Base-by-base conservation (phyloP, 140 eudicot species). In the Cichorium intybus region DNA sequence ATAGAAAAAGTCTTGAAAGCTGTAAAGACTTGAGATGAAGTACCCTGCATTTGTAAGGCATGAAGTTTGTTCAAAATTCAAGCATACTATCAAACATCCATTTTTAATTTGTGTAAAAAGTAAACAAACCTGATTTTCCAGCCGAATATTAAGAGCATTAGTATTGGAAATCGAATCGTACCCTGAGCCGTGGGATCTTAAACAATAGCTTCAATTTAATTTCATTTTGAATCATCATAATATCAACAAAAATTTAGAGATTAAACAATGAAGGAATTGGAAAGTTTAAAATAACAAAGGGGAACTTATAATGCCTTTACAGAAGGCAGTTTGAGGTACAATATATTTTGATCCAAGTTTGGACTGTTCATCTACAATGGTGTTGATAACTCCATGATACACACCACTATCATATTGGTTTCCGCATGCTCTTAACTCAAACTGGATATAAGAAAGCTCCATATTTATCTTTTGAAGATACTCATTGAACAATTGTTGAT, bases 341-440 rank as follows among this genome's bases (percentile, higher is more conserved):
- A 86, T 72, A 62, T 88, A 92, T 52, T 77, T 85, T 2, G 97
- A 84, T 43, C 97, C 97, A 60, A 91, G 89, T 79, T 87, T 91
- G 39, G 97, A 87, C 61, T 87, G 96, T 7, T 91, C 97, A 83
- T 91, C 97, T n/a, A 85, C 79, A 53, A 91, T 87, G 41, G 87
- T 85, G 64, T 91, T 91, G 54, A 87, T 82, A 41, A 90, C 88
- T 50, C 97, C 97, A 64, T 82, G 87, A 59, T 84, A 82, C n/a
- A 87, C 88, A 34, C 29, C 53, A 8, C 96, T 94, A 62, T 85
- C 91, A 66, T 90, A 91, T 65, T 91, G 97, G 71, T 87, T 87
- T 71, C 87, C 79, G 60, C 87, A 91, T 3, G 89, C 95, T 24
- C 96, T 77, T 51, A 87, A 37, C 76, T 91, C 97, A 62, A 87